These are phyloP conservation scores for Nakazawaea wyomingensis DNA, from an alignment of 805 yeast species.

Conservation along the genomic window DNA sequence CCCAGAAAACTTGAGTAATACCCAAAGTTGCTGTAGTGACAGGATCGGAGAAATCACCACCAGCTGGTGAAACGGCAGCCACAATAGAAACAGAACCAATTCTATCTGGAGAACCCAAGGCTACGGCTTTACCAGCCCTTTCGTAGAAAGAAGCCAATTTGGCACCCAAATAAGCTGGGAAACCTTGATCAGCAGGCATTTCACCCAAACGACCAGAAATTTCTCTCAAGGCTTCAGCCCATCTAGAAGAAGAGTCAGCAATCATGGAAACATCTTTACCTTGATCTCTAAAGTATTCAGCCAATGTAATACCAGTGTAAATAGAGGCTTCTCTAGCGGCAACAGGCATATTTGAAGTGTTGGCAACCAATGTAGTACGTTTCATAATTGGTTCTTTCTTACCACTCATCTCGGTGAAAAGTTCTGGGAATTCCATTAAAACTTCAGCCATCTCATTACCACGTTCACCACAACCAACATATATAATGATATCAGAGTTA, in stretches of 20 bases:
- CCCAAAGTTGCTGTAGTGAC: conserved; percentile 98
- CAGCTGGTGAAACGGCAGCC: conserved; percentile 99
- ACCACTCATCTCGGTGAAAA: conserved; percentile 85
- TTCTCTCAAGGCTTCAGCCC: conserved; percentile 99
- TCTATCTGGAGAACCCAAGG: conserved; percentile 95
- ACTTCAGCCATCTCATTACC: conserved; percentile 99
- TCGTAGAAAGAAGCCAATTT: conserved; percentile 98
- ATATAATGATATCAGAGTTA: conserved; percentile 93
- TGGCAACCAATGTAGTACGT: conserved; percentile 97
- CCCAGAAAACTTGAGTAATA: conserved; percentile 99
- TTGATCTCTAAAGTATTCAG: conserved; percentile 99
- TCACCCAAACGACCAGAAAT: conserved; percentile 99
- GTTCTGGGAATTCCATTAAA: conserved; percentile 98
- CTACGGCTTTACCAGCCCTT: conserved; percentile 96
- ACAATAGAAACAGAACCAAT: conserved; percentile 97
- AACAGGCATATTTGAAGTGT: conserved; percentile 99
- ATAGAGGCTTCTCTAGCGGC: conserved; percentile 99
- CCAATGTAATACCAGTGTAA: conserved; percentile 97
- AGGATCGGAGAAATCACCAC: conserved; percentile 99
- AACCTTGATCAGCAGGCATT: conserved; percentile 99
- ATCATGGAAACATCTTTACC: conserved; percentile 99
- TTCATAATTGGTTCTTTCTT: conserved; percentile 98
- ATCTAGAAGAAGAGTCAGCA: conserved; percentile 99
- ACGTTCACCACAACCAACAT: conserved; percentile 93
- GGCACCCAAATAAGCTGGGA: conserved; percentile 99